Evolutionary conservation across 129 eudicot species (phyloP).

Genomic region (Artemisia argyi): DNA sequence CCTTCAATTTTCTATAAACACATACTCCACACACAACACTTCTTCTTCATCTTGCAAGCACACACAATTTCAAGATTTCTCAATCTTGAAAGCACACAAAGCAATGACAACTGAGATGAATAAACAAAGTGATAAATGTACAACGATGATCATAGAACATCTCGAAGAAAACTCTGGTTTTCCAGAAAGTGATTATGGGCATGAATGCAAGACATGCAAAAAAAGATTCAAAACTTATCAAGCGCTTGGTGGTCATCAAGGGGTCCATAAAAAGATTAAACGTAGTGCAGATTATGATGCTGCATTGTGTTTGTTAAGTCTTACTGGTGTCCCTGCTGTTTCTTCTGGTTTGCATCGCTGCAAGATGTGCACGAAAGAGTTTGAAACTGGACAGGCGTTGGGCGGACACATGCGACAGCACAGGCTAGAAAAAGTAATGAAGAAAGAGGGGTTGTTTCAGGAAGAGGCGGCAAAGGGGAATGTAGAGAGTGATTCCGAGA

Average conservation of each 20-base stretch:
- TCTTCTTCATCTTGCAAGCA: neutral
- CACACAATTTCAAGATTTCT: neutral
- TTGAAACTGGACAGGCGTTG: slow-evolving; percentile 29
- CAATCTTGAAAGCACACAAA: neutral
- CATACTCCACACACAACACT: neutral
- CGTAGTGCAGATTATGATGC: slow-evolving; percentile 1
- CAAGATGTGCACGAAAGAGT: slow-evolving; percentile 23
- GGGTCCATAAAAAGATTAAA: slow-evolving; percentile 19
- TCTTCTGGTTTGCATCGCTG: neutral
- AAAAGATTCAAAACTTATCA: slow-evolving; percentile 23
- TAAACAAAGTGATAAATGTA: neutral
- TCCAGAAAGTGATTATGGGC: neutral
- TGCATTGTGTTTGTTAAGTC: neutral
- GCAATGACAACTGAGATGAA: neutral
- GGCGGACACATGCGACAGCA: slow-evolving; percentile 34
- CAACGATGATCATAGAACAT: neutral
- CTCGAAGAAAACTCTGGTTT: slow-evolving; percentile 3
- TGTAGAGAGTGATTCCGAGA: neutral
- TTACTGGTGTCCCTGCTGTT: neutral
- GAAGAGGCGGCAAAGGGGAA: neutral
- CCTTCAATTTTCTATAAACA: too few relatives aligned
- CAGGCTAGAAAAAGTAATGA: neutral
- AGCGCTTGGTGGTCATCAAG: slow-evolving; percentile 34
- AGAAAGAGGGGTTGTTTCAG: neutral
- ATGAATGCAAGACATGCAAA: slow-evolving; percentile 25